phyloP scores from a whole-genome alignment of 169 alveolate species.

The Eimeria falciformis region DNA sequence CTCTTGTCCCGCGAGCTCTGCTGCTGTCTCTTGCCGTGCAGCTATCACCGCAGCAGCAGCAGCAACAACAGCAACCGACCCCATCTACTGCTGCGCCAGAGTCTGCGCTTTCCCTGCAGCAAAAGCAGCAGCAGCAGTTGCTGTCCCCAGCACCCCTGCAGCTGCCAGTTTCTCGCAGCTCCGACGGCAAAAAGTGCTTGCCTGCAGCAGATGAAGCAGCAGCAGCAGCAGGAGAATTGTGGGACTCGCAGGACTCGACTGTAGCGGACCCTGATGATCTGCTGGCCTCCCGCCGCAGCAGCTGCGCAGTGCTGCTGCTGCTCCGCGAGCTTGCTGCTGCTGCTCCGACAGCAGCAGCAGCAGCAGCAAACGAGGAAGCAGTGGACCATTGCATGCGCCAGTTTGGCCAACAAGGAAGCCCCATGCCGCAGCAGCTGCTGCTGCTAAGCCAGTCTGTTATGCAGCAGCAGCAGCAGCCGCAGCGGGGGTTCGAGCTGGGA shows the following conservation, averaged over 20 bases:
- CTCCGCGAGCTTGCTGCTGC: neutral
- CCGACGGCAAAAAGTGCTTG: neutral
- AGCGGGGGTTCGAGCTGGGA: neutral
- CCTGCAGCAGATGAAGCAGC: neutral
- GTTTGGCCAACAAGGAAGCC: neutral
- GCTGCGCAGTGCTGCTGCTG: conserved; percentile 21
- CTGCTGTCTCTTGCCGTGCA: conserved; percentile 18
- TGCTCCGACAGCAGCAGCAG: neutral
- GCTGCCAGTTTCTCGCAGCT: neutral
- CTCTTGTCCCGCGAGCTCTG: neutral
- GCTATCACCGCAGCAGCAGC: conserved; percentile 11
- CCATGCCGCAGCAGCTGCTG: conserved; percentile 25
- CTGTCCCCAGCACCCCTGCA: neutral
- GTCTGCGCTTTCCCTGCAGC: neutral
- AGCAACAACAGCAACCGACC: conserved; percentile 19
- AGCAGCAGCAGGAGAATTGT: neutral
- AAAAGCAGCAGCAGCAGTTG: conserved; percentile 19
- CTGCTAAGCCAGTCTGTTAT: neutral
- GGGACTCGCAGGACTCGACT: conserved; percentile 26
- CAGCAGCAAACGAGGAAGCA: neutral
- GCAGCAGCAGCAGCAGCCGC: neutral
- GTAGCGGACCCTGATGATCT: conserved; percentile 2
- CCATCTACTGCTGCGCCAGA: conserved; percentile 21
- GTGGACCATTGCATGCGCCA: neutral
- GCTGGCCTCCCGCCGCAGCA: conserved; percentile 42